These are phyloP conservation scores for Mucuna pruriens DNA, from an alignment of 306 rosid species.

Conservation along the genomic window DNA sequence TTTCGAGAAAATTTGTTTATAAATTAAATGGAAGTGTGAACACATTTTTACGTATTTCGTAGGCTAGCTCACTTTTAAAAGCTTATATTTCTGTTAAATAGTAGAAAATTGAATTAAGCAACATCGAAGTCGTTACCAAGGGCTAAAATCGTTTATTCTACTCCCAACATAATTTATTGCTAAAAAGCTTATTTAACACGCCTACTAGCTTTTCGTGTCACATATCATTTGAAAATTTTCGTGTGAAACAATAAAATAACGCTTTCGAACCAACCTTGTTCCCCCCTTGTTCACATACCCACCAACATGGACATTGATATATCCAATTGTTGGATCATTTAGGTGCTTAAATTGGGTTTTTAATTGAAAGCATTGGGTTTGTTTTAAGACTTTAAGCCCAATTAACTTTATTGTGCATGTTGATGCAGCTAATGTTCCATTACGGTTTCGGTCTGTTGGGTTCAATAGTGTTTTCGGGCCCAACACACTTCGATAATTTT, in stretches of 20 bases:
- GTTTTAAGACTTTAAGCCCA: slow-evolving; percentile 13
- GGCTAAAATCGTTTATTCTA: not conserved
- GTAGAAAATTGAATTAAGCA: not conserved
- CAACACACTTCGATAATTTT: too few species aligned
- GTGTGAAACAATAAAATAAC: not conserved
- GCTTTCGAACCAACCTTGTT: too few species aligned
- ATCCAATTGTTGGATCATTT: not conserved
- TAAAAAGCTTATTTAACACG: too few species aligned
- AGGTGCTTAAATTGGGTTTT: not conserved
- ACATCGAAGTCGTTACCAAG: not conserved
- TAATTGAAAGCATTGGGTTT: not conserved
- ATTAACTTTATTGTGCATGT: not conserved
- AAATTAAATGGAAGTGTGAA: not conserved
- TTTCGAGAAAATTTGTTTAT: not conserved
- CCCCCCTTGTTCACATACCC: too few species aligned
- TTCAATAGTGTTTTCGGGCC: too few species aligned
- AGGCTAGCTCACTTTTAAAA: not conserved
- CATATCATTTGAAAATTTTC: not conserved
- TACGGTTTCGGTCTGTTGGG: too few species aligned
- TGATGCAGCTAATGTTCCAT: not conserved
- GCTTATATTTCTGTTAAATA: not conserved
- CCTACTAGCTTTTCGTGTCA: not conserved
- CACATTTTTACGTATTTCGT: not conserved
- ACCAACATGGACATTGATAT: too few species aligned
- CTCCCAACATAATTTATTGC: not conserved